phyloP scores from a whole-genome alignment of 345 rosid species.

The Corchorus capsularis region DNA sequence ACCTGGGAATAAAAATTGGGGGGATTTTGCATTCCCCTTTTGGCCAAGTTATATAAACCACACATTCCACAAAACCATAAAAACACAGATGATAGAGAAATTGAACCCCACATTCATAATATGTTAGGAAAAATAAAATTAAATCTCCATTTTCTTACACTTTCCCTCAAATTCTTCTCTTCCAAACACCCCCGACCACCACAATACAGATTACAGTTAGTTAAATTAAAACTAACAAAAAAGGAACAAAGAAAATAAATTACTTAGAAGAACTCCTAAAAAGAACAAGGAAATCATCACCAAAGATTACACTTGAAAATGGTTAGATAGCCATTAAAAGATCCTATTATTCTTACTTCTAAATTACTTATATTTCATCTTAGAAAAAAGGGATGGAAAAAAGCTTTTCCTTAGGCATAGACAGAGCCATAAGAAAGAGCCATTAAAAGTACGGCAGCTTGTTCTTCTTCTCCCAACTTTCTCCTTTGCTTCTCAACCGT shows the following conservation, averaged over 20 bases:
- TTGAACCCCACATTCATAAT: not conserved
- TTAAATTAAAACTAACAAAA: conserved; percentile 10
- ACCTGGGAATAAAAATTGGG: not conserved
- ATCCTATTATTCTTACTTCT: not conserved
- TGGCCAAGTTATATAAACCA: conserved; percentile 2
- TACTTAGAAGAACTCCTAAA: not conserved
- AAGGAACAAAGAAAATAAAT: not conserved
- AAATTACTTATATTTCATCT: not conserved
- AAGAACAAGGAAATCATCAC: conserved; percentile 10
- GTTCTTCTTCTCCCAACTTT: conserved; percentile 84
- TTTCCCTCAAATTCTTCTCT: conserved; percentile 11
- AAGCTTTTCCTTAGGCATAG: conserved; percentile 40
- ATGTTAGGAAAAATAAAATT: conserved; percentile 29
- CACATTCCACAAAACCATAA: not conserved
- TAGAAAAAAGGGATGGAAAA: not conserved
- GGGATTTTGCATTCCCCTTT: not conserved
- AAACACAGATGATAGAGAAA: not conserved
- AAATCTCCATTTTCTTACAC: conserved; percentile 28
- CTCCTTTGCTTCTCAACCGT: conserved; percentile 53
- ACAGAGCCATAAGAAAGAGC: conserved; percentile 83
- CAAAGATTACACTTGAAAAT: conserved; percentile 29
- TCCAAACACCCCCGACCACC: not conserved
- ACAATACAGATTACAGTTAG: conserved; percentile 28
- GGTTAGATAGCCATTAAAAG: conserved; percentile 25
- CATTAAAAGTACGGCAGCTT: conserved; percentile 90